Evolutionary conservation across 306 rosid genomes (phyloP).

Genomic region (Pterocarpus santalinus): DNA sequence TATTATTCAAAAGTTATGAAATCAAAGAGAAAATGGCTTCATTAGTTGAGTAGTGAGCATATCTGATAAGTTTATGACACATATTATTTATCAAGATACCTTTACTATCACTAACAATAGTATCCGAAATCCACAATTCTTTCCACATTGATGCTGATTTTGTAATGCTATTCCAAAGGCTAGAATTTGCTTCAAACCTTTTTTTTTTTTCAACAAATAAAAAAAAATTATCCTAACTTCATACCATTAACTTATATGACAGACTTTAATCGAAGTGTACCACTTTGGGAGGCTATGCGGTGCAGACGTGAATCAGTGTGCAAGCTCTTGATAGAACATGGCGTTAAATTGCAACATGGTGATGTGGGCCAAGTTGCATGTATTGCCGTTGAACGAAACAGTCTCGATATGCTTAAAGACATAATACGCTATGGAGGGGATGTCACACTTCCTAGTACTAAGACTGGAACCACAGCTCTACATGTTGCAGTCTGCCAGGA

Average conservation of each 20-base stretch:
- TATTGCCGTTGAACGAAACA: conserved; percentile 68
- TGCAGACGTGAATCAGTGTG: conserved; percentile 64
- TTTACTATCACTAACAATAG: neutral
- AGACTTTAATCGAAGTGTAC: conserved; percentile 80
- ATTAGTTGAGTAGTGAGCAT: too few relatives aligned
- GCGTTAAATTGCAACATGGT: conserved; percentile 34
- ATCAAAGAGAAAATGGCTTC: too few relatives aligned
- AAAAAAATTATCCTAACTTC: neutral
- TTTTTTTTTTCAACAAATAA: neutral
- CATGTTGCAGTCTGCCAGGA: conserved; percentile 35
- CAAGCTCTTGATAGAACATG: conserved; percentile 47
- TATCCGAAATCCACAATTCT: conserved; percentile 32
- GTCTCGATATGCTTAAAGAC: conserved; percentile 62
- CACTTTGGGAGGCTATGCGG: conserved; percentile 86
- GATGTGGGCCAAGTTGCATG: conserved; percentile 76
- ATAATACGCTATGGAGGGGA: conserved; percentile 69
- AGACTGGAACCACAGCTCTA: conserved; percentile 69
- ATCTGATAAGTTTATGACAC: neutral
- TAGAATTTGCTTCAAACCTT: neutral
- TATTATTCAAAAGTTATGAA: too few relatives aligned
- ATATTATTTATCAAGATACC: neutral
- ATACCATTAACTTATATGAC: conserved; percentile 21
- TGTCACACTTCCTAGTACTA: conserved; percentile 52
- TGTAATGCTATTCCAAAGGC: neutral
- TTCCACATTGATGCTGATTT: neutral